Conservation (phyloP, 176 grass and related monocot genomes). For the Carex pumila region DNA sequence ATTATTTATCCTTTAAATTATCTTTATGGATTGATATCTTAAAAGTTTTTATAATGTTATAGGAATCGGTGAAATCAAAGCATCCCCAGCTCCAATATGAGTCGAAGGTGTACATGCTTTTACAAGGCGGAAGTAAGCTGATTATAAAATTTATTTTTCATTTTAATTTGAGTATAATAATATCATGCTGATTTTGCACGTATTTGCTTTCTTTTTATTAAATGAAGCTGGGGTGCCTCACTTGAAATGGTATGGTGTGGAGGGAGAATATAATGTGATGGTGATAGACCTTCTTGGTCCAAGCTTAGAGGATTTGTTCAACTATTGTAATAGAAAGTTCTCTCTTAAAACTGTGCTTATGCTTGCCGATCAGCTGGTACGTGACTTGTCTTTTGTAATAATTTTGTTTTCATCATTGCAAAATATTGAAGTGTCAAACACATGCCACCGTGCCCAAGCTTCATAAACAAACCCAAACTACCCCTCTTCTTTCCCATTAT, state of each 20-base stretch:
- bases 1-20: background rate
- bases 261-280: constrained; percentile 83
- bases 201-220: background rate
- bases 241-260: constrained; percentile 82
- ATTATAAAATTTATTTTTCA: background rate
- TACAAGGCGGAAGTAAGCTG: constrained; percentile 87
- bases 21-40: background rate
- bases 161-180: constrained; percentile 1
- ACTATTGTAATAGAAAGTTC: constrained; percentile 71
- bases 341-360: constrained; percentile 91
- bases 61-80: constrained; percentile 77
- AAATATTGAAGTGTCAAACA: background rate
- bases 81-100: constrained; percentile 92
- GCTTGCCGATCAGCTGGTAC: constrained; percentile 90
- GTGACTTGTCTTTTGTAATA: constrained; percentile 12
- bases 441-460: background rate
- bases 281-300: constrained; percentile 93
- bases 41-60: constrained; percentile 18
- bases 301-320: constrained; percentile 91
- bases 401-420: background rate
- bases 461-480: background rate
- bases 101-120: constrained; percentile 87
- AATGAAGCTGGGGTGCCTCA: constrained; percentile 71
- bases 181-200: constrained; percentile 2
- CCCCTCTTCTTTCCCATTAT: background rate